Conservation (phyloP, 192 early-diverging fungal genomes). For the Backusella westeae region DNA sequence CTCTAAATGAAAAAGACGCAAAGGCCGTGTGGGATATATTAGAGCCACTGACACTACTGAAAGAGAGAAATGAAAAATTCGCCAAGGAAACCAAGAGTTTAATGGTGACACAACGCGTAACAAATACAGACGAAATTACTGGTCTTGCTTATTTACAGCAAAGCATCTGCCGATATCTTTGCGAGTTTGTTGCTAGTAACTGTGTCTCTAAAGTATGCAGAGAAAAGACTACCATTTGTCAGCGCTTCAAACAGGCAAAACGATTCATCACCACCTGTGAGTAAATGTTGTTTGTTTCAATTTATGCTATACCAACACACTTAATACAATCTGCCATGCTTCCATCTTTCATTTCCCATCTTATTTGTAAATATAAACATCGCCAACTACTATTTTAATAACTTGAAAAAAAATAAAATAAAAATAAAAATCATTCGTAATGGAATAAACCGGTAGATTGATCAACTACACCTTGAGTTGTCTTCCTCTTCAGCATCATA, state of each 20-base stretch:
- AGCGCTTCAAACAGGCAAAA: background rate
- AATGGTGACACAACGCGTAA: background rate
- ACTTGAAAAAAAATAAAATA: background rate
- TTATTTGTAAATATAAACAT: slow-evolving; percentile 5
- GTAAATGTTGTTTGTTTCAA: background rate
- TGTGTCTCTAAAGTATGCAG: background rate
- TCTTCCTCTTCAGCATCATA: background rate
- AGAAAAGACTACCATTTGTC: background rate
- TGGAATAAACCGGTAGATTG: background rate
- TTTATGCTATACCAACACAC: background rate
- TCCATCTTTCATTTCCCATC: background rate
- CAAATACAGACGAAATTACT: background rate
- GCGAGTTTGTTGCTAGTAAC: background rate
- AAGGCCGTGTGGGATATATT: slow-evolving; percentile 1
- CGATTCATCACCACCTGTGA: background rate
- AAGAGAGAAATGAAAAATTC: slow-evolving; percentile 4
- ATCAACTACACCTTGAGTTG: background rate
- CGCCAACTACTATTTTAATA: background rate
- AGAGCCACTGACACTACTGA: background rate
- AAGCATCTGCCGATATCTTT: background rate
- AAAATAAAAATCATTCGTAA: background rate
- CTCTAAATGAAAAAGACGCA: slow-evolving; percentile 7
- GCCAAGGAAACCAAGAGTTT: background rate
- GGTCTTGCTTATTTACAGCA: background rate
- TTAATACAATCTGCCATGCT: background rate